phyloP scores from a whole-genome alignment of 2,329 filamentous ascomycete genomes.

The Ceratocystiopsis brevicomis region DNA sequence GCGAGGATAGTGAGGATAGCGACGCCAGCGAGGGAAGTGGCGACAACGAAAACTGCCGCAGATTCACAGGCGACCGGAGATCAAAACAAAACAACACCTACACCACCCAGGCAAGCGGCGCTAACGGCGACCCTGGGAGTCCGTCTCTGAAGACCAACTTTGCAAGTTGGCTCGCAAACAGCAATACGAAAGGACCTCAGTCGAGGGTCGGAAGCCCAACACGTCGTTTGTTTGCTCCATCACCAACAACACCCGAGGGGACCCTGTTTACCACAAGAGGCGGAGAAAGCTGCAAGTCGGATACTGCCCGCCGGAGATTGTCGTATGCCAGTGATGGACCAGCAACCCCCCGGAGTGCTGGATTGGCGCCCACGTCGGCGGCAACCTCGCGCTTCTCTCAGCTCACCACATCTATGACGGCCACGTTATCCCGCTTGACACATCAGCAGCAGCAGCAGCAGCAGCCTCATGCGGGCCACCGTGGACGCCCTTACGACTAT shows the following conservation, averaged over 20 bases:
- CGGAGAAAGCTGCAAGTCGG: not conserved
- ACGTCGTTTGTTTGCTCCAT: too few relatives aligned
- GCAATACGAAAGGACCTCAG: too few relatives aligned
- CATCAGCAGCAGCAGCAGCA: slow-evolving; percentile 8
- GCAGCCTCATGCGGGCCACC: too few relatives aligned
- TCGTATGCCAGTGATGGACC: slow-evolving; percentile 9
- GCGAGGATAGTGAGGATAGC: slow-evolving; percentile 12
- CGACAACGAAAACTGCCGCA: not conserved
- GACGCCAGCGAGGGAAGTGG: slow-evolving; percentile 11
- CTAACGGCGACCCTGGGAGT: not conserved
- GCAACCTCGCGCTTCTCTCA: slow-evolving; percentile 26
- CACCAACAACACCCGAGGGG: slow-evolving; percentile 4
- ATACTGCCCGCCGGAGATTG: slow-evolving; percentile 9
- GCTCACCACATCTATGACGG: slow-evolving; percentile 26
- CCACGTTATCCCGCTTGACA: slow-evolving; percentile 22
- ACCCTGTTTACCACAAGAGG: not conserved
- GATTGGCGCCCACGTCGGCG: slow-evolving; percentile 3
- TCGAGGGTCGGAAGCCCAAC: too few relatives aligned
- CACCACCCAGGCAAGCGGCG: slow-evolving; percentile 1
- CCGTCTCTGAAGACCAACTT: not conserved
- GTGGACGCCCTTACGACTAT: slow-evolving; percentile 1
- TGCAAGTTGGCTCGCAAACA: slow-evolving; percentile 4
- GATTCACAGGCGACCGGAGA: not conserved
- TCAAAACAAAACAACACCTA: slow-evolving; percentile 1
- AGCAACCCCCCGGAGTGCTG: slow-evolving; percentile 1